Evolutionary conservation across 768 basidiomycete genomes (phyloP), one percentile per base, ranked within the genome.

Genomic region (Pulveroboletus sp.): DNA sequence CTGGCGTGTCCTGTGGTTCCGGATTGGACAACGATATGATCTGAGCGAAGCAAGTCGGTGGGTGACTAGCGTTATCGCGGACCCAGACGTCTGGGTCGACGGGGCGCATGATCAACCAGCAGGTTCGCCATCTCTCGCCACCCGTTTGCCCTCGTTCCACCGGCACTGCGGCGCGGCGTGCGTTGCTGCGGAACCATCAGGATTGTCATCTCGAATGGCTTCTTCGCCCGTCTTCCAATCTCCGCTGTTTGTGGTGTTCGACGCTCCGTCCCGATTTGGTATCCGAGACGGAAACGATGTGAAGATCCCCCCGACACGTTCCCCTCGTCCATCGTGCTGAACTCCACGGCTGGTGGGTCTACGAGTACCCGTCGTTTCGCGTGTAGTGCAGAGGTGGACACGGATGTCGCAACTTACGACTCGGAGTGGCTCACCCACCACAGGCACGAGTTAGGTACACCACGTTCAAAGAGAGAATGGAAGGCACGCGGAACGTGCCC

Each of bases 81-180:
- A 11, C 39, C 41, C 29, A 5, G 10, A 40, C n/a, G 24, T 30
- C 17, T 34, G 40, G 34, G 38, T n/a, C n/a, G n/a, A n/a, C 29
- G 17, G 39, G 30, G 38, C 37, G 44, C 38, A 35, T 43, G 50
- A 46, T 43, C 7, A 23, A 31, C 37, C 37, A 40, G 45, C 27
- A 29, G 6, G 12, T 29, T 6, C 27, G 12, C 27, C 27, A 29
- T 29, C 6, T 29, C 12, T 6, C 27, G 12, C n/a, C 27, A 29
- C 27, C 6, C 12, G 6, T 29, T 30, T 19, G 36, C 48, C 38
- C 49, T 30, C 16, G 20, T 44, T 31, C 49, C 40, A 51, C 44
- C 14, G 39, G 39, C 24, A 35, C 39, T 43, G 41, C 29, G 26
- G 19, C 23, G 12, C 17, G n/a, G 22, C 12, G 14, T 26, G n/a